These are phyloP conservation scores for Pholiota adiposa DNA, from an alignment of 1,284 basidiomycete species.

Conservation along the genomic window DNA sequence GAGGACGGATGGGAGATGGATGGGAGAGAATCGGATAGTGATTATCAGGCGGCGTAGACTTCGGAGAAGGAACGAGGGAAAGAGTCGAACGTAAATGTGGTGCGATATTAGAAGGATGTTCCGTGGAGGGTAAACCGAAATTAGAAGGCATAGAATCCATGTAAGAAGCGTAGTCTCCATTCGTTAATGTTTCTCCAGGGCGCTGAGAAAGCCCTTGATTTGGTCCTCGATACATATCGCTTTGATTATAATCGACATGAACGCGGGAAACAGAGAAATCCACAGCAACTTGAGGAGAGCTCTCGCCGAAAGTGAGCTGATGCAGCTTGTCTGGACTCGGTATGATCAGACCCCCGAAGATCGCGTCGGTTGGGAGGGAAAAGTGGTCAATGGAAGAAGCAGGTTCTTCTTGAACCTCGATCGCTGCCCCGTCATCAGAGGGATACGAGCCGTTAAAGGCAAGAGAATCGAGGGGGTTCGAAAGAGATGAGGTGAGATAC, in stretches of 20 bases:
- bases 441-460: slow-evolving; percentile 6
- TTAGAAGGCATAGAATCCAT: slow-evolving; percentile 8
- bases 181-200: neutral
- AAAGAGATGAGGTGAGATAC: slow-evolving; percentile 20
- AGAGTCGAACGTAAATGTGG: neutral
- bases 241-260: neutral
- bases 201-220: neutral
- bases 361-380: slow-evolving; percentile 1
- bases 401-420: neutral
- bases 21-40: slow-evolving; percentile 9
- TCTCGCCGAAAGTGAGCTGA: neutral
- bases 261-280: neutral
- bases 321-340: neutral
- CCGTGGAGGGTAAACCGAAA: slow-evolving; percentile 2
- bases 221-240: neutral
- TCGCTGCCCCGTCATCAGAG: neutral
- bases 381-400: neutral
- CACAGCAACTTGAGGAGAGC: neutral
- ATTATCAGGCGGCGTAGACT: slow-evolving; percentile 2
- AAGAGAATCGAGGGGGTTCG: slow-evolving; percentile 16
- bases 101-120: neutral
- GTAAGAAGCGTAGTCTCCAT: slow-evolving; percentile 16
- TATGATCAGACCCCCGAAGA: neutral
- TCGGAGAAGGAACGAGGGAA: slow-evolving; percentile 1
- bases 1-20: slow-evolving; percentile 7